Evolutionary conservation across 768 basidiomycete species (phyloP).

Genomic region (Dioszegia crocea): DNA sequence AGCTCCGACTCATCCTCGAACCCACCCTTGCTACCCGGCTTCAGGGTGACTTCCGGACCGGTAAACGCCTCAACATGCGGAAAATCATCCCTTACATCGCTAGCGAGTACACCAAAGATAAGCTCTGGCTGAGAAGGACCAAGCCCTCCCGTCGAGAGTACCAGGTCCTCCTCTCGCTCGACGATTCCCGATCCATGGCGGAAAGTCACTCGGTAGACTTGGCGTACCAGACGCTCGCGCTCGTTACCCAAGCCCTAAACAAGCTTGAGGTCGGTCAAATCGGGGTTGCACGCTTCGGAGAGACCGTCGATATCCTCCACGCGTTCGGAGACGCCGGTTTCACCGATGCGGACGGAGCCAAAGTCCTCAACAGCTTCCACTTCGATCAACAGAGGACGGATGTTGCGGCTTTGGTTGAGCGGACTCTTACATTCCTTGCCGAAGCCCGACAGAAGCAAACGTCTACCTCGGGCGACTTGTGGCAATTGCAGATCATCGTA

Average conservation of each 20-base stretch:
- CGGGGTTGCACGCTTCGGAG: slow-evolving; percentile 83
- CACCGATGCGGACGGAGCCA: slow-evolving; percentile 71
- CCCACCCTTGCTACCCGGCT: slow-evolving; percentile 90
- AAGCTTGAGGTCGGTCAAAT: slow-evolving; percentile 95
- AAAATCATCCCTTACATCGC: slow-evolving; percentile 98
- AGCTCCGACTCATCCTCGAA: slow-evolving; percentile 90
- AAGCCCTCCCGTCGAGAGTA: slow-evolving; percentile 91
- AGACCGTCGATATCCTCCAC: slow-evolving; percentile 79
- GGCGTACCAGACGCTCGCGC: slow-evolving; percentile 85
- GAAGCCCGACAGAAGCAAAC: slow-evolving; percentile 70
- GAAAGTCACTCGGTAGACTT: slow-evolving; percentile 87
- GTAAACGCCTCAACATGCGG: slow-evolving; percentile 97
- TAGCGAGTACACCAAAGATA: slow-evolving; percentile 98
- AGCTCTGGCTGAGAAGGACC: slow-evolving; percentile 95
- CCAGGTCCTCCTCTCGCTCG: slow-evolving; percentile 87
- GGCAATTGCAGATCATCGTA: slow-evolving; percentile 98
- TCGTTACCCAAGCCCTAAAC: slow-evolving; percentile 83
- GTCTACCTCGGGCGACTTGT: slow-evolving; percentile 65
- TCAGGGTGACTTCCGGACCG: slow-evolving; percentile 93
- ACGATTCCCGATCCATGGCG: slow-evolving; percentile 96
- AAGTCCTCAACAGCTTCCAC: slow-evolving; percentile 75
- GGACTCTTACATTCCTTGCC: slow-evolving; percentile 68
- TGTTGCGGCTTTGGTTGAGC: slow-evolving; percentile 74
- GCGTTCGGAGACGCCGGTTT: slow-evolving; percentile 71
- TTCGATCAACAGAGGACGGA: slow-evolving; percentile 89